These are phyloP conservation scores for Orbilia oligospora DNA, from an alignment of 2,329 filamentous ascomycete species.

Conservation along the genomic window DNA sequence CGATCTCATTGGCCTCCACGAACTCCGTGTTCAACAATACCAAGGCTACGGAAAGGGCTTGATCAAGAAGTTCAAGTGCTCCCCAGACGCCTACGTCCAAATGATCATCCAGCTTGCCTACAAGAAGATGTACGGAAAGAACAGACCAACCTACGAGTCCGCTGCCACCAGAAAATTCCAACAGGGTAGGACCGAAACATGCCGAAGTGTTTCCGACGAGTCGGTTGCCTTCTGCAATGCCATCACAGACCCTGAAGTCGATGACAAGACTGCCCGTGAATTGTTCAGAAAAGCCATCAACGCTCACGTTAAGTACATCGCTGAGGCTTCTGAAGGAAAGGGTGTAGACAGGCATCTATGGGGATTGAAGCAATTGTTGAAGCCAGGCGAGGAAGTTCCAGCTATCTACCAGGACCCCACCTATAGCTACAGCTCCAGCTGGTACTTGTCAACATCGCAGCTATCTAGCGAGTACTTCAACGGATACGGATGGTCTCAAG, in stretches of 20 bases:
- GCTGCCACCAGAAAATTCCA: slow-evolving; percentile 96
- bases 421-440: slow-evolving; percentile 84
- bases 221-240: slow-evolving; percentile 90
- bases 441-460: slow-evolving; percentile 91
- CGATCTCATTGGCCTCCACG: slow-evolving; percentile 85
- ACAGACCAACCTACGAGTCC: slow-evolving; percentile 96
- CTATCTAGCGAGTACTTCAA: slow-evolving; percentile 98
- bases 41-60: slow-evolving; percentile 97
- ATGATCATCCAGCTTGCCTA: slow-evolving; percentile 99
- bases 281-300: slow-evolving; percentile 86
- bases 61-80: slow-evolving; percentile 99
- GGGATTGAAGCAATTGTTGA: slow-evolving; percentile 90
- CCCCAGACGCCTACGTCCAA: slow-evolving; percentile 96
- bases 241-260: slow-evolving; percentile 79
- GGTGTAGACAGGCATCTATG: slow-evolving; percentile 98
- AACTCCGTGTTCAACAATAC: slow-evolving; percentile 93
- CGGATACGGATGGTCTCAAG: slow-evolving; percentile 98
- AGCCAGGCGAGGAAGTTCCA: slow-evolving; percentile 84
- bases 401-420: slow-evolving; percentile 89
- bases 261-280: slow-evolving; percentile 77
- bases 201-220: slow-evolving; percentile 90
- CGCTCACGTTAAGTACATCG: slow-evolving; percentile 90
- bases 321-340: slow-evolving; percentile 88
- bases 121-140: slow-evolving; percentile 99
- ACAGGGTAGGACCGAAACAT: slow-evolving; percentile 95